These are phyloP conservation scores for Lanmaoa pseudosensibilis DNA, from an alignment of 768 basidiomycete species.

Conservation along the genomic window DNA sequence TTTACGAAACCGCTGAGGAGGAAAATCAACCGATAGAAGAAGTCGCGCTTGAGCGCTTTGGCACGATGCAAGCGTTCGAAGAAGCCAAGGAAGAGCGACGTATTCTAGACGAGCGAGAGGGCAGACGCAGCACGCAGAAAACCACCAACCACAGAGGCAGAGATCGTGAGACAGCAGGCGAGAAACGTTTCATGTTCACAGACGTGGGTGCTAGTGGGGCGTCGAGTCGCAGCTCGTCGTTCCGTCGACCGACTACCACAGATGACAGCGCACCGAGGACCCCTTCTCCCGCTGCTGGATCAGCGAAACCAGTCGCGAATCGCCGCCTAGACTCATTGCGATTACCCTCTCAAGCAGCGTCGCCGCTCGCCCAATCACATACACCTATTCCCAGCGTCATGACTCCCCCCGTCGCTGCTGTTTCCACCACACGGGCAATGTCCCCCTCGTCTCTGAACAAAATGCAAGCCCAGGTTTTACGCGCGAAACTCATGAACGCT, in stretches of 20 bases:
- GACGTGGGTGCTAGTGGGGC: conserved; percentile 59
- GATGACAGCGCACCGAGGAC: conserved; percentile 58
- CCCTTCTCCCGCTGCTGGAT: conserved; percentile 42
- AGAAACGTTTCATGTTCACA: conserved; percentile 67
- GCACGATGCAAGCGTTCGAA: conserved; percentile 78
- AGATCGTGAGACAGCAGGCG: conserved; percentile 40
- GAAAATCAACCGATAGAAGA: conserved; percentile 71
- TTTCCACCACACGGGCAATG: conserved; percentile 45
- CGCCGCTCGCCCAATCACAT: conserved; percentile 58
- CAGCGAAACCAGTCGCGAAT: conserved; percentile 39
- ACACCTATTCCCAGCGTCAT: conserved; percentile 93
- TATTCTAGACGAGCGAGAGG: conserved; percentile 80
- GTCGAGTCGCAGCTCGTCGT: conserved; percentile 83
- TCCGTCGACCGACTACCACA: conserved; percentile 75
- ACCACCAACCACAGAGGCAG: conserved; percentile 38
- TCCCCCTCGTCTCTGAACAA: conserved; percentile 85
- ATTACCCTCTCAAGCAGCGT: conserved; percentile 56
- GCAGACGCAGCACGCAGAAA: conserved; percentile 44
- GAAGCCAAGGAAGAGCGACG: conserved; percentile 87
- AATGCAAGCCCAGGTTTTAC: conserved; percentile 88
- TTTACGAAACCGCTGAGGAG: conserved; percentile 89
- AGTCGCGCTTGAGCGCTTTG: conserved; percentile 87
- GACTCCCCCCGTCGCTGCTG: conserved; percentile 56
- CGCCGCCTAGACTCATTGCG: conserved; percentile 62
- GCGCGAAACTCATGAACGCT: conserved; percentile 85